phyloP scores from a whole-genome alignment of 345 rosid genomes.

The Carallia pectinifolia region DNA sequence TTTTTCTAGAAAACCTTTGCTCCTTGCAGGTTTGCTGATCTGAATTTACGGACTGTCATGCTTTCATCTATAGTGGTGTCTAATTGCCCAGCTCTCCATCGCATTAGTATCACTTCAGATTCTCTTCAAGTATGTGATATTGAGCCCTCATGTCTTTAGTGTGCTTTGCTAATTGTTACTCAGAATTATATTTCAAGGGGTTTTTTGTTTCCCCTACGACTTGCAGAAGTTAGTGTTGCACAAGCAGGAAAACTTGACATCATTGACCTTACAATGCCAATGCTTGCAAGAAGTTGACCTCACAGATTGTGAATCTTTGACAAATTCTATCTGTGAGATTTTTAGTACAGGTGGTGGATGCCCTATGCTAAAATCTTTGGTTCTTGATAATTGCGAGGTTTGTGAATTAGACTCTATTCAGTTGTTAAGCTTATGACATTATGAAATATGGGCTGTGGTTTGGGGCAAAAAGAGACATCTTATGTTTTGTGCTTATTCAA shows the following conservation, averaged over 20 bases:
- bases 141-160: slow-evolving; percentile 3
- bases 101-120: slow-evolving; percentile 70
- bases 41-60: slow-evolving; percentile 62
- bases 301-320: slow-evolving; percentile 88
- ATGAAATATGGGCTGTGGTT: not conserved
- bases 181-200: slow-evolving; percentile 10
- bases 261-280: slow-evolving; percentile 72
- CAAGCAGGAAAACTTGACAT: slow-evolving; percentile 86
- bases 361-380: slow-evolving; percentile 78
- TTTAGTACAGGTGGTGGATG: slow-evolving; percentile 92
- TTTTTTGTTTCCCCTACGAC: not conserved
- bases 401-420: slow-evolving; percentile 16
- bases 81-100: slow-evolving; percentile 78
- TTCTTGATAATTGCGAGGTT: slow-evolving; percentile 94
- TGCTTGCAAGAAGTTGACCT: slow-evolving; percentile 91
- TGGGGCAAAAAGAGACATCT: not conserved
- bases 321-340: slow-evolving; percentile 74
- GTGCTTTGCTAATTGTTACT: slow-evolving; percentile 1
- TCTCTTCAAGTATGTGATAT: slow-evolving; percentile 64
- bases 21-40: slow-evolving; percentile 66
- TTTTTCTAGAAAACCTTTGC: not conserved
- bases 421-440: not conserved
- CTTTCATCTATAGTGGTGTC: slow-evolving; percentile 82
- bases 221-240: slow-evolving; percentile 81
- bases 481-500: not conserved